phyloP scores from a whole-genome alignment of 768 basidiomycete genomes.

The Gymnopilus dilepis region DNA sequence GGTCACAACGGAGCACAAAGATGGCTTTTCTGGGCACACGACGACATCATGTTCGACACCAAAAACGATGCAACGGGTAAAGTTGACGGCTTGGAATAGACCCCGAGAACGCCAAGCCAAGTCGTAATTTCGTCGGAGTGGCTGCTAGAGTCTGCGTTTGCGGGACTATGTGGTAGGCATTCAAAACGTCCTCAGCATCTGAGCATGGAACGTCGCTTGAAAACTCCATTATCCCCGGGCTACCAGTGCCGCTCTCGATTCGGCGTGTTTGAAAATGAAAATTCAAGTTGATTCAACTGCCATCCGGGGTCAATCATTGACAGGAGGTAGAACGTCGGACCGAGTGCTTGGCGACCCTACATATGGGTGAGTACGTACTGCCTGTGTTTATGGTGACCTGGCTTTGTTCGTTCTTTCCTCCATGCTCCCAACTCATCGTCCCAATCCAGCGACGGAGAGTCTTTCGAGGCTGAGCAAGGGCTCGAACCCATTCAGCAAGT shows the following conservation, averaged over 20 bases:
- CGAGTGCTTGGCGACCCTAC: conserved; percentile 5
- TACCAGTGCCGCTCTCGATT: too few relatives aligned
- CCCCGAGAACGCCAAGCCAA: neutral
- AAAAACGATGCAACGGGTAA: neutral
- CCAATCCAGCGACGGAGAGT: conserved; percentile 13
- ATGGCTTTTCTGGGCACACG: neutral
- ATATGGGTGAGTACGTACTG: neutral
- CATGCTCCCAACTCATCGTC: conserved; percentile 24
- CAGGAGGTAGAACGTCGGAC: conserved; percentile 7
- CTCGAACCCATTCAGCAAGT: conserved; percentile 15
- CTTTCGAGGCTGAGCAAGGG: conserved; percentile 17
- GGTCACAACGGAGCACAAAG: neutral
- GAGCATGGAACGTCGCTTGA: too few relatives aligned
- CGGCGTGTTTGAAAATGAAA: neutral
- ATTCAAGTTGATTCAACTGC: neutral
- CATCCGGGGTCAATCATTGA: conserved; percentile 2
- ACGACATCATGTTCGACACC: neutral
- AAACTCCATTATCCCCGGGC: too few relatives aligned
- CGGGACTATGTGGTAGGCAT: neutral
- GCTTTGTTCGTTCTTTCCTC: neutral
- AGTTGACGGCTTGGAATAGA: neutral
- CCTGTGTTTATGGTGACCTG: neutral
- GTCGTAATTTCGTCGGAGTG: neutral
- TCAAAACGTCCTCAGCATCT: neutral
- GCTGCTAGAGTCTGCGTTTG: too few relatives aligned